phyloP scores from a whole-genome alignment of 495 filamentous ascomycete species.

The Bombardia bombarda region DNA sequence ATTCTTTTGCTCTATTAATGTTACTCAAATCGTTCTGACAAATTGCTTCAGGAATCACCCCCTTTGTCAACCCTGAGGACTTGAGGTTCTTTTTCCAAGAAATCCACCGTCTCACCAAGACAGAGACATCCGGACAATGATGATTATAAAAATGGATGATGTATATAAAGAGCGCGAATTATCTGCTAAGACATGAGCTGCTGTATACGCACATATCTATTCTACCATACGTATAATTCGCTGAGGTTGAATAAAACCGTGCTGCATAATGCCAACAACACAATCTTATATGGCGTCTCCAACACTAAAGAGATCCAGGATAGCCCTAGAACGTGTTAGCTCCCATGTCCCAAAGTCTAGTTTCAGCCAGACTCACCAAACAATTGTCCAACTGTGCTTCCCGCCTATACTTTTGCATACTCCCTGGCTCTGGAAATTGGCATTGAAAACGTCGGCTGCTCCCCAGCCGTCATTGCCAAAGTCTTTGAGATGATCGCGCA shows the following conservation, averaged over 20 bases:
- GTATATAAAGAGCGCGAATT: too few relatives aligned
- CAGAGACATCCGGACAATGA: background rate
- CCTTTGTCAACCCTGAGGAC: slow-evolving; percentile 85
- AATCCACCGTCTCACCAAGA: slow-evolving; percentile 60
- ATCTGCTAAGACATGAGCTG: too few relatives aligned
- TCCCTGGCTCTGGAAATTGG: slow-evolving; percentile 31
- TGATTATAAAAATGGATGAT: background rate
- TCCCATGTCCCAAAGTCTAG: too few relatives aligned
- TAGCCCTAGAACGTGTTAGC: too few relatives aligned
- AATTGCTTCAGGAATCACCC: slow-evolving; percentile 65
- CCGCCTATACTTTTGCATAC: slow-evolving; percentile 39
- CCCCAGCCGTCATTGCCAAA: slow-evolving; percentile 32
- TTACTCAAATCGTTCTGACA: background rate
- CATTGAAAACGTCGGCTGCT: slow-evolving; percentile 34
- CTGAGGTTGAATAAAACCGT: too few relatives aligned
- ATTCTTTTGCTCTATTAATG: background rate
- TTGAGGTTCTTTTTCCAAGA: slow-evolving; percentile 91
- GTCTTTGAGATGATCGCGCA: slow-evolving; percentile 27
- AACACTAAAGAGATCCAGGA: slow-evolving; percentile 11
- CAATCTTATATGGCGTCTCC: slow-evolving; percentile 9
- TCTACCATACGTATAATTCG: too few relatives aligned
- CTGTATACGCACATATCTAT: too few relatives aligned
- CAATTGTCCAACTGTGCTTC: slow-evolving; percentile 23
- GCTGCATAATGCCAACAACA: too few relatives aligned
- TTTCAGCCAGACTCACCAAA: slow-evolving; percentile 37